phyloP scores from a whole-genome alignment of 441 rosid species.

The Populus hybrid region DNA sequence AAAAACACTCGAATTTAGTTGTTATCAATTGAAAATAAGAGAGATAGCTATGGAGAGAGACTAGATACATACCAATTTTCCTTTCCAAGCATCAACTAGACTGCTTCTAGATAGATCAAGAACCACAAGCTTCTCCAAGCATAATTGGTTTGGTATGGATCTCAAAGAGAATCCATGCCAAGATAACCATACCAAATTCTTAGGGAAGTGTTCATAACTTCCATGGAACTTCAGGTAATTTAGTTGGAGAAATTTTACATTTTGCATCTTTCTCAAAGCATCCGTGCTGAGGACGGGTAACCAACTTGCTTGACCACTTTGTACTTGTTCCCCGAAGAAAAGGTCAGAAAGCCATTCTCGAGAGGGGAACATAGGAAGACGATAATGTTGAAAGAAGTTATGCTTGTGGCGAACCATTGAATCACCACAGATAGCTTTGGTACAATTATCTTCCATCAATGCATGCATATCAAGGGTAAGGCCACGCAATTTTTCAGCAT shows the following conservation, averaged over 20 bases:
- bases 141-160: background rate
- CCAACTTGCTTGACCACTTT: background rate
- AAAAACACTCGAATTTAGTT: background rate
- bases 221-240: background rate
- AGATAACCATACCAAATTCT: background rate
- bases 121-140: background rate
- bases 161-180: background rate
- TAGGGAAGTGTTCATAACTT: background rate
- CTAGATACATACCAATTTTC: background rate
- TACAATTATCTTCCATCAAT: background rate
- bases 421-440: background rate
- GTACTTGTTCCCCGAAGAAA: background rate
- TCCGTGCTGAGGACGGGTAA: background rate
- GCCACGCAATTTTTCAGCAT: background rate
- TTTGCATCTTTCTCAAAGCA: background rate
- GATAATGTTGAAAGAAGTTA: background rate
- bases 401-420: background rate
- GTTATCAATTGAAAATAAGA: background rate
- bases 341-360: background rate
- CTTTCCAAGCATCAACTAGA: background rate
- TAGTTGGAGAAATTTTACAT: background rate
- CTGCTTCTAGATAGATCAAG: background rate
- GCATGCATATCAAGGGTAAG: background rate
- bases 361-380: background rate
- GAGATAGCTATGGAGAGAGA: background rate